phyloP scores from a whole-genome alignment of 345 rosid genomes.

The Gossypium raimondii region DNA sequence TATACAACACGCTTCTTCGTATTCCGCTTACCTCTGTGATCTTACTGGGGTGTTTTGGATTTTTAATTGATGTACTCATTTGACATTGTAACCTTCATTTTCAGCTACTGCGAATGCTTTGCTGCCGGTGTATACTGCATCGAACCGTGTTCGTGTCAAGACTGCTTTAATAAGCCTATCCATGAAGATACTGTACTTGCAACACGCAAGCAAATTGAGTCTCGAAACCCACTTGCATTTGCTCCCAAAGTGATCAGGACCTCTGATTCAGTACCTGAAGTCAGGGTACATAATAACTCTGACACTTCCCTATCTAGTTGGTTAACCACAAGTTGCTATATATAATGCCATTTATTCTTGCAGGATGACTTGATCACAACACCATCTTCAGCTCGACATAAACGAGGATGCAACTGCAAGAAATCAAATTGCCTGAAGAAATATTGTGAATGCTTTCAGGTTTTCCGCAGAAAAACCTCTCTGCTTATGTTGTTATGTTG shows the following conservation, averaged over 20 bases:
- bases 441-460: conserved; percentile 99
- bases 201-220: conserved; percentile 94
- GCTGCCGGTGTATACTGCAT: conserved; percentile 97
- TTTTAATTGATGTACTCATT: conserved; percentile 3
- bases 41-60: conserved; percentile 1
- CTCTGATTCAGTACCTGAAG: conserved; percentile 51
- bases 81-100: background rate
- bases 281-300: conserved; percentile 42
- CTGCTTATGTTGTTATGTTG: conserved; percentile 13
- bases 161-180: conserved; percentile 90
- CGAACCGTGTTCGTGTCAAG: conserved; percentile 92
- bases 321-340: conserved; percentile 4
- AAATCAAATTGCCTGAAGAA: conserved; percentile 91
- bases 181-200: conserved; percentile 88
- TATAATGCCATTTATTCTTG: conserved; percentile 17
- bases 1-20: background rate
- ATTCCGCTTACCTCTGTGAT: background rate
- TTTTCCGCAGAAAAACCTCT: conserved; percentile 24
- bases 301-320: conserved; percentile 1
- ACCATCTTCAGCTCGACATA: conserved; percentile 94
- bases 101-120: conserved; percentile 98
- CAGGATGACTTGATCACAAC: conserved; percentile 83
- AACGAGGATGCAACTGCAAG: conserved; percentile 98
- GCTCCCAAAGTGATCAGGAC: conserved; percentile 91
- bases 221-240: conserved; percentile 97